Conservation (phyloP, 345 rosid species). For the Ceriops zippeliana region DNA sequence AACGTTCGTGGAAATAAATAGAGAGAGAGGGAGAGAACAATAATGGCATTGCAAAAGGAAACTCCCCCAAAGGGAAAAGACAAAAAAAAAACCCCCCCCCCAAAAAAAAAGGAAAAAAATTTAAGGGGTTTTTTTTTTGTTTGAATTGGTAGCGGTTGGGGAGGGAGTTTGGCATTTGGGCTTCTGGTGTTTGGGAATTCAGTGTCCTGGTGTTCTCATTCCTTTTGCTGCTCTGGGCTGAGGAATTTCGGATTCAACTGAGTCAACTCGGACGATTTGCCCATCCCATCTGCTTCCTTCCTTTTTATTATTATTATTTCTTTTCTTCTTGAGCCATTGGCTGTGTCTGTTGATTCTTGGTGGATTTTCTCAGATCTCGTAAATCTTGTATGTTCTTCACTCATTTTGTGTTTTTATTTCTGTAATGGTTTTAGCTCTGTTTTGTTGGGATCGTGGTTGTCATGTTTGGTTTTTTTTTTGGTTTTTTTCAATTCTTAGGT, state of each 20-base stretch:
- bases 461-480: background rate
- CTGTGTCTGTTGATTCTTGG: background rate
- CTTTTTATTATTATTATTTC: too few relatives aligned
- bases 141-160: too few relatives aligned
- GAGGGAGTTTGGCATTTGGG: background rate
- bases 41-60: too few relatives aligned
- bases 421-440: background rate
- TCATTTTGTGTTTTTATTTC: too few relatives aligned
- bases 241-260: conserved; percentile 8
- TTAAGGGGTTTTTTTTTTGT: background rate
- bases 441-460: background rate
- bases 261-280: conserved; percentile 26
- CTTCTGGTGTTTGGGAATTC: background rate
- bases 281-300: background rate
- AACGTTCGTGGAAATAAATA: conserved; percentile 4
- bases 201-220: background rate
- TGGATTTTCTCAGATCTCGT: conserved; percentile 33
- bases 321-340: background rate
- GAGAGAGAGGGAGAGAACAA: background rate
- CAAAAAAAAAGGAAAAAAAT: background rate
- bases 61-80: too few relatives aligned
- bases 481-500: background rate
- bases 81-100: background rate
- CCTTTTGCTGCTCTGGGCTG: background rate
- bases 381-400: conserved; percentile 31